Conservation (phyloP, 179 eudicot species). For the Carnegiea gigantea region DNA sequence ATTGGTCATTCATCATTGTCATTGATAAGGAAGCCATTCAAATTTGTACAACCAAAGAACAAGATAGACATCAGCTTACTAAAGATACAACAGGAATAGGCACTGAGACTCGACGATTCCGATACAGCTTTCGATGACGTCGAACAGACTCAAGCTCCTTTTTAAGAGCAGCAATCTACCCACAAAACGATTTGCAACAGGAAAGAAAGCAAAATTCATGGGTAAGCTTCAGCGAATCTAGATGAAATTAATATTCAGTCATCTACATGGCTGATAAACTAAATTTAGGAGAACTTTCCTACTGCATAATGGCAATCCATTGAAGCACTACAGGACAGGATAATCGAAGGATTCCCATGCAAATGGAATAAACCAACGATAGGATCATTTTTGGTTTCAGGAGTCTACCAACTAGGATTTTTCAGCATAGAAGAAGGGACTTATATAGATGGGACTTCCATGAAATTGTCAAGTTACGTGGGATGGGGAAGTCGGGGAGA, state of each 20-base stretch:
- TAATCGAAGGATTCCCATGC: not conserved
- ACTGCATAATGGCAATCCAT: not conserved
- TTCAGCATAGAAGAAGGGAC: not conserved
- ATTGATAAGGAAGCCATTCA: slow-evolving; percentile 5
- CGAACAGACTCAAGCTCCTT: slow-evolving; percentile 92
- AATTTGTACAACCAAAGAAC: not conserved
- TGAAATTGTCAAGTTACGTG: not conserved
- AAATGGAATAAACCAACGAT: not conserved
- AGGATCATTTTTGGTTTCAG: not conserved
- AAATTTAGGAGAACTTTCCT: not conserved
- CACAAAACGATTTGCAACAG: slow-evolving; percentile 3
- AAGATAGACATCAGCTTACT: slow-evolving; percentile 47
- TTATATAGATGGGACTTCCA: not conserved
- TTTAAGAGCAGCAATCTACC: slow-evolving; percentile 73
- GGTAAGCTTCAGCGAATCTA: slow-evolving; percentile 6
- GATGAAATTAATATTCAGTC: slow-evolving; percentile 6
- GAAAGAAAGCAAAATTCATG: slow-evolving; percentile 16
- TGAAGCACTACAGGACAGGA: not conserved
- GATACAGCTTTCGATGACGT: slow-evolving; percentile 86
- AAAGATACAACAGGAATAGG: slow-evolving; percentile 95
- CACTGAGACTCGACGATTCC: slow-evolving; percentile 75
- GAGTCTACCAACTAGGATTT: not conserved
- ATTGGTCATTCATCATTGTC: not conserved
- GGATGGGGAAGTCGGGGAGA: not conserved
- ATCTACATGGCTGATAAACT: not conserved